Evolutionary conservation across 495 filamentous ascomycete species (phyloP), one percentile per base, ranked within the genome.

Genomic region (Aspergillus kassunensis): DNA sequence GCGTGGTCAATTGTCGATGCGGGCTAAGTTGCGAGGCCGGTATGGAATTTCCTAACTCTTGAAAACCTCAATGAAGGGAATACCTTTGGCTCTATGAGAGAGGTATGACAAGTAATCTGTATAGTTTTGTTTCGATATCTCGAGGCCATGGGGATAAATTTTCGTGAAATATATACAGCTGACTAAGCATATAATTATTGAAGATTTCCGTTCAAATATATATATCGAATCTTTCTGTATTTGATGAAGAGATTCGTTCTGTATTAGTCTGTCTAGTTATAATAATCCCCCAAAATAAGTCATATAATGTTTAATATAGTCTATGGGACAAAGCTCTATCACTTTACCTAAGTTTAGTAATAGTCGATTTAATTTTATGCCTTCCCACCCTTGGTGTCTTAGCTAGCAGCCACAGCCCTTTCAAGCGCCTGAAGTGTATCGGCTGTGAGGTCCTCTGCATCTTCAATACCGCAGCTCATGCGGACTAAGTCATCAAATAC

Each of bases 401-500:
- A 30, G 18, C 56, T 53, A 16, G 54, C 55, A 47, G 53, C 75
- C 12, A 90, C 83, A 5, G 88, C 89, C 68, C 74, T 79, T 69
- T 91, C 88, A 36, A 97, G 63, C 18, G 93, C 93, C 67, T 90
- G 83, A 49, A 91, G 63, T n/a, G 95, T 81, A 78, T 98, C 93
- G 19, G 71, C 77, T 60, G 78, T 80, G 56, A 98, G 71, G 72
- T 98, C 93, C 60, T 86, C 85, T 1, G 77, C 83, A 69, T 98
- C 93, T 73, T 98, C 93, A 54, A 98, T 81, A 45, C 93, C 93
- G 64, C 90, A 95, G 76, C 89, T 95, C 42, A 98, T 74, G 46
- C 93, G 80, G 31, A 98, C 87, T n/a, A 98, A 79, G 70, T 98
- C 93, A 64, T 98, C 93, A 62, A 81, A 97, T n/a, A 98, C 91